Evolutionary conservation across 768 basidiomycete species (phyloP).

Genomic region (Leccinum uliginosum): DNA sequence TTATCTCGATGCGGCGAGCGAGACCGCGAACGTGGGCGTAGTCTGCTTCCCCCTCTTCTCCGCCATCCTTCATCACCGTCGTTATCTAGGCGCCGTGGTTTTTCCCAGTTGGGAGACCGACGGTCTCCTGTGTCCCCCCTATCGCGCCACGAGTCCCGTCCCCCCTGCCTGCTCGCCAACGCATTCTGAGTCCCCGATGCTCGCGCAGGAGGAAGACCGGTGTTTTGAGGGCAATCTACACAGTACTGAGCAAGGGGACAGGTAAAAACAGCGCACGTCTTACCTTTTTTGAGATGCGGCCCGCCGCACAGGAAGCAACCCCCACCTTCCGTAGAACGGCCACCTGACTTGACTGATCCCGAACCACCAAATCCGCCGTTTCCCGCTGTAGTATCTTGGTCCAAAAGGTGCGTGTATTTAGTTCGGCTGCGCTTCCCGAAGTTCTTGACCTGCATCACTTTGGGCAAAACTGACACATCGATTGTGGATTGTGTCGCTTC

Average conservation of each 20-base stretch:
- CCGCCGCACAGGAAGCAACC: conserved; percentile 96
- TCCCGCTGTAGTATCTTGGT: conserved; percentile 81
- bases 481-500: conserved; percentile 85
- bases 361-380: conserved; percentile 64
- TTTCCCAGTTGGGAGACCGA: conserved; percentile 21
- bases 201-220: conserved; percentile 33
- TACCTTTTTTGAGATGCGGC: conserved; percentile 89
- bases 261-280: background rate
- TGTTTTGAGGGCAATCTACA: conserved; percentile 51
- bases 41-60: conserved; percentile 17
- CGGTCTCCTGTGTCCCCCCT: conserved; percentile 24
- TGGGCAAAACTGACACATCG: conserved; percentile 84
- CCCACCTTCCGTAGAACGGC: conserved; percentile 48
- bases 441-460: conserved; percentile 96
- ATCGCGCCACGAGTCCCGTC: conserved; percentile 35
- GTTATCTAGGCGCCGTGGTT: conserved; percentile 23
- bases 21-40: conserved; percentile 30
- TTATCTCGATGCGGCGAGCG: conserved; percentile 29
- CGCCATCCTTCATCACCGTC: conserved; percentile 17
- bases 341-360: conserved; percentile 51
- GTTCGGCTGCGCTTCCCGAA: conserved; percentile 90
- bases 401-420: conserved; percentile 94
- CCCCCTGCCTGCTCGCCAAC: conserved; percentile 32
- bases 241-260: conserved; percentile 5
- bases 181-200: conserved; percentile 33